Evolutionary conservation across 495 filamentous ascomycete species (phyloP), one percentile per base, ranked within the genome.

Genomic region (Podospora sp.): DNA sequence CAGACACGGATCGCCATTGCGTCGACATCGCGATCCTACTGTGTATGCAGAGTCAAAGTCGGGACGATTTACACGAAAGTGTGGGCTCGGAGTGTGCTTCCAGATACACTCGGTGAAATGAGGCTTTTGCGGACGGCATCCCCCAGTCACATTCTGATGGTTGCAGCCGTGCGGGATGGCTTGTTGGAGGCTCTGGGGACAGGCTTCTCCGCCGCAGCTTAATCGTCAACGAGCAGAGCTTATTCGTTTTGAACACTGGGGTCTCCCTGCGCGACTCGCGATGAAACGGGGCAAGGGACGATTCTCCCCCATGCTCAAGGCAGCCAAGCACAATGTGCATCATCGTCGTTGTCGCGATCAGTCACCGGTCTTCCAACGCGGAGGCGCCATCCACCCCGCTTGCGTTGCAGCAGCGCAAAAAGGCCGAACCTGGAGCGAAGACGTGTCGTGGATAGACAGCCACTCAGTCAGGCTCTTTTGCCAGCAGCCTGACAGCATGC

Each of bases 221-320:
- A 57, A 57, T 57, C 53, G n/a, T 57, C 53, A 57, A 57, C 53
- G 22, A 27, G 26, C 20, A 24, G 22, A 57, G 11, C 53, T 27
- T 57, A 26, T 46, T 46, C 16, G 29, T 4, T 60, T 33, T 60
- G 57, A 29, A 21, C 57, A 20, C 25, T 33, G 36, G 49, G 12
- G 16, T 35, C 27, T 33, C 25, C 40, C 24, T 53, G 24, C 46
- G 60, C 49, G 50, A 55, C 49, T 40, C 46, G 50, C 50, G 62
- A 53, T 63, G 62, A 63, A 63, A 63, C 62, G 57, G 12, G 18
- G 18, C n/a, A 25, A n/a, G 61, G 22, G 26, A 61, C 36, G 27
- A 11, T n/a, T 24, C 21, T 22, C 12, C n/a, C n/a, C 26, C 57
- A 59, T 27, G 26, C 55, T 25, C 20, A 26, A 26, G 27, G 56